Evolutionary conservation across 2,329 filamentous ascomycete genomes (phyloP).

Genomic region (Xenoacremonium recifei): DNA sequence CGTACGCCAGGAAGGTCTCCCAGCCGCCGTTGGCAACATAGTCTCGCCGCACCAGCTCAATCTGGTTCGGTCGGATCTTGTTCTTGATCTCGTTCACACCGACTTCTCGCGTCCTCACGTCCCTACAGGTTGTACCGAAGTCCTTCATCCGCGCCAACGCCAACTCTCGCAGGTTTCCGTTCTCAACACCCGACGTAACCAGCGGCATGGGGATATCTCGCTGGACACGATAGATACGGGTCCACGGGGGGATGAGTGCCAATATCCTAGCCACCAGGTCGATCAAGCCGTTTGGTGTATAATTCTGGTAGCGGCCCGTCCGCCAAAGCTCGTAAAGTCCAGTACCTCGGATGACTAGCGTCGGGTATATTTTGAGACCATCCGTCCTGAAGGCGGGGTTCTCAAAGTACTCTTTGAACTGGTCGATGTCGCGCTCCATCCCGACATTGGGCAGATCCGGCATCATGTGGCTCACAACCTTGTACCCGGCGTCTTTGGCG

Average conservation of each 20-base stretch:
- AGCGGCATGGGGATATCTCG: slow-evolving; percentile 99
- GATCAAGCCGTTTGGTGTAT: slow-evolving; percentile 94
- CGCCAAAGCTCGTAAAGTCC: slow-evolving; percentile 97
- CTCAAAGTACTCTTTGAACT: slow-evolving; percentile 97
- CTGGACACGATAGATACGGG: slow-evolving; percentile 96
- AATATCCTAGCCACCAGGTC: slow-evolving; percentile 96
- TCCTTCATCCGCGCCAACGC: slow-evolving; percentile 98
- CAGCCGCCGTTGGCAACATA: slow-evolving; percentile 95
- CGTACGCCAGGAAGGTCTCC: slow-evolving; percentile 98
- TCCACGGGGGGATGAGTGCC: slow-evolving; percentile 94
- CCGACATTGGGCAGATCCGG: slow-evolving; percentile 96
- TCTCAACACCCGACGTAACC: slow-evolving; percentile 97
- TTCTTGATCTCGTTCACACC: slow-evolving; percentile 99
- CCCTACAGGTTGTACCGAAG: slow-evolving; percentile 94
- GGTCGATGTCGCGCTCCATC: slow-evolving; percentile 95
- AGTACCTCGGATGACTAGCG: slow-evolving; percentile 92
- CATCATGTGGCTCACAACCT: slow-evolving; percentile 99
- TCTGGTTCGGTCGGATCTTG: slow-evolving; percentile 94
- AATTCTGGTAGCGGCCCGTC: slow-evolving; percentile 96
- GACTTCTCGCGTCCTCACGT: slow-evolving; percentile 93
- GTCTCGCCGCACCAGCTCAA: slow-evolving; percentile 91
- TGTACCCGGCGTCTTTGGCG: slow-evolving; percentile 98
- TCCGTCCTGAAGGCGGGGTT: slow-evolving; percentile 95
- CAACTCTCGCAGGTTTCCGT: slow-evolving; percentile 91
- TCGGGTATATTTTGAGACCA: slow-evolving; percentile 96